Base-by-base conservation (phyloP, 257 asterid species). In the Fraxinus excelsior region DNA sequence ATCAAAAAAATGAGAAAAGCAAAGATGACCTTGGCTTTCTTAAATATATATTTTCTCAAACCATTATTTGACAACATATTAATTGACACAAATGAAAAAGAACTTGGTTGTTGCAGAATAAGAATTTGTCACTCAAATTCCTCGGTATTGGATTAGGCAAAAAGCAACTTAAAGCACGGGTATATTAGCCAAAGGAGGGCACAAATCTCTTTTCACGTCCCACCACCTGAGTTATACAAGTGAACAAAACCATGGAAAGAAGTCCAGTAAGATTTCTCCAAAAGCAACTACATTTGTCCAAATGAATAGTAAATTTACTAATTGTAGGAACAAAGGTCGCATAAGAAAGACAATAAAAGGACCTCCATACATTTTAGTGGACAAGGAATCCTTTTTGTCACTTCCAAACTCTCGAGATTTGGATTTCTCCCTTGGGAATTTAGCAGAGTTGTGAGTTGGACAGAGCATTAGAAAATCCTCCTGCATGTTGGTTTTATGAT, bases 341-440 rank as follows among this genome's bases (percentile, higher is more conserved):
- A 37, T 26, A 78, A 26, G n/a, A n/a, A 31, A 32, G 38, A 67
- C 32, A 53, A 70, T 14, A 34, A 71, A 38, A 73, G 65, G 60
- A 76, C 40, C 6, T 58, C 73, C 84, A 44, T 90, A 90, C 97
- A 23, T 85, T 76, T 80, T 82, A 78, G 64, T 32, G 70, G 91
- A 62, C 68, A 76, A 40, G 23, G 78, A 74, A 72, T 72, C 77
- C 75, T 74, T 79, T 72, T 76, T 80, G 70, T 70, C 88, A 74
- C 67, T 77, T 44, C 66, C 70, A 40, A 37, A 80, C 80, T 82
- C 85, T 82, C 74, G 72, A 31, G 86, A 62, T 71, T 79, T 88
- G 72, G 87, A 85, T 77, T 83, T 91, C 64, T 93, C 96, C 32
- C 86, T 81, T 70, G 99, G 98, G 86, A 95, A 93, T 74, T 86